Conservation (phyloP, 208 protist genomes). For the Novymonas esmeraldas region DNA sequence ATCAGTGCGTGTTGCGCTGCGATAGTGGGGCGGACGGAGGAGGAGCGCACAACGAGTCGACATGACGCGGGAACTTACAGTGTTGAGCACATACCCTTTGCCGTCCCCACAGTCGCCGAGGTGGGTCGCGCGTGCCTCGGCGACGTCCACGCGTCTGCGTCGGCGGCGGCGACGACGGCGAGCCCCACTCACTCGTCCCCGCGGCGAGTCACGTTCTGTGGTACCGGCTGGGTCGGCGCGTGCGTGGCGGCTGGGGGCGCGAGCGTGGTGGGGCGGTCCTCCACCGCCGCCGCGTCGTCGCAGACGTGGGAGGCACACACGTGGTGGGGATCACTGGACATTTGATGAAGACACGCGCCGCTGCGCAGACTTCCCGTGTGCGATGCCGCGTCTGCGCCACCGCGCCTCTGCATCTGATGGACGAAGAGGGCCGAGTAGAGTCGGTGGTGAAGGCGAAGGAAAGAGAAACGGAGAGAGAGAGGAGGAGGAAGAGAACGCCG, state of each 20-base stretch:
- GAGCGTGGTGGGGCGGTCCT: slow-evolving; percentile 4
- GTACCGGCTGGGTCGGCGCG: slow-evolving; percentile 22
- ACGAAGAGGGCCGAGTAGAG: no score
- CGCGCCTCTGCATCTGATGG: no score
- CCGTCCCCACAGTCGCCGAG: neutral
- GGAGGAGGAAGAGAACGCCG: no score
- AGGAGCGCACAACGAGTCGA: neutral
- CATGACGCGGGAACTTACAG: neutral
- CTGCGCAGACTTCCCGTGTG: no score
- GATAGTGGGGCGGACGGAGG: neutral
- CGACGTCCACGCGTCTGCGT: neutral
- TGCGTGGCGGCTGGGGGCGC: slow-evolving; percentile 23
- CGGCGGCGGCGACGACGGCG: neutral
- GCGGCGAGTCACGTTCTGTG: slow-evolving; percentile 26
- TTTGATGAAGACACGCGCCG: no score
- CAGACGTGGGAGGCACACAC: slow-evolving; percentile 16
- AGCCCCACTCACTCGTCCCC: neutral
- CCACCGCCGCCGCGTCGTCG: slow-evolving; percentile 6
- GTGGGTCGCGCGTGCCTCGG: neutral
- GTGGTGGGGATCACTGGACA: slow-evolving; percentile 3
- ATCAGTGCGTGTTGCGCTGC: slow-evolving; percentile 27
- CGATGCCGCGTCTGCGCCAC: no score
- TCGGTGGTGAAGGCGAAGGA: no score
- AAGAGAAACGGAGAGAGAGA: no score
- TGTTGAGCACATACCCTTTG: slow-evolving; percentile 4